Evolutionary conservation across 257 asterid species (phyloP).

Genomic region (Solanum commersonii): DNA sequence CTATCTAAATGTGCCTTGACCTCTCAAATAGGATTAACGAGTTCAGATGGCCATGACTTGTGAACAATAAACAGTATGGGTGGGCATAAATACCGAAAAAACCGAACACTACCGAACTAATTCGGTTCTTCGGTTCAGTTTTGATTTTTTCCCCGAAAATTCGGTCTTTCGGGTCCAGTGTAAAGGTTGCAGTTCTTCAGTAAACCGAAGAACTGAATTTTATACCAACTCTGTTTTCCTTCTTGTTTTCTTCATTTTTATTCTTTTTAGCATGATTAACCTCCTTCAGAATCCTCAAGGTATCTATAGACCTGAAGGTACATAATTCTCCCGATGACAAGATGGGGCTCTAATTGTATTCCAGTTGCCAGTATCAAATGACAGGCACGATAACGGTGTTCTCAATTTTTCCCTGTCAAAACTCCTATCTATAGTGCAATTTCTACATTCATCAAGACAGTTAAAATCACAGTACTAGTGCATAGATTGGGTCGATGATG

Average conservation of each 20-base stretch:
- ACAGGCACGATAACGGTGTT: neutral
- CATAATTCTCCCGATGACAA: neutral
- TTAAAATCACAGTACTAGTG: neutral
- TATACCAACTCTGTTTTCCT: neutral
- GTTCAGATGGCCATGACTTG: neutral
- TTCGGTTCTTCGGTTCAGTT: neutral
- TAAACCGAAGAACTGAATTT: neutral
- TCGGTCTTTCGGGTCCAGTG: neutral
- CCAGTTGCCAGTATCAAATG: neutral
- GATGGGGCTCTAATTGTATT: neutral
- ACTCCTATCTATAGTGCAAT: neutral
- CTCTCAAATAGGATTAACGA: neutral
- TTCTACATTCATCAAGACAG: neutral
- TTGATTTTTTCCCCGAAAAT: neutral
- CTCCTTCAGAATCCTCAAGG: neutral
- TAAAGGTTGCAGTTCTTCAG: neutral
- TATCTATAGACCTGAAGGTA: neutral
- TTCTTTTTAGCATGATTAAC: neutral
- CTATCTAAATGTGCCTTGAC: neutral
- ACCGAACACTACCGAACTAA: no score
- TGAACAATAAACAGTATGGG: neutral
- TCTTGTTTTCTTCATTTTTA: neutral
- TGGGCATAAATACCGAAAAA: neutral
- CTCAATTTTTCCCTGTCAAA: neutral
- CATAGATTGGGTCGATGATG: neutral